Evolutionary conservation across 768 basidiomycete species (phyloP).

Genomic region (Tephrocybe sp.): DNA sequence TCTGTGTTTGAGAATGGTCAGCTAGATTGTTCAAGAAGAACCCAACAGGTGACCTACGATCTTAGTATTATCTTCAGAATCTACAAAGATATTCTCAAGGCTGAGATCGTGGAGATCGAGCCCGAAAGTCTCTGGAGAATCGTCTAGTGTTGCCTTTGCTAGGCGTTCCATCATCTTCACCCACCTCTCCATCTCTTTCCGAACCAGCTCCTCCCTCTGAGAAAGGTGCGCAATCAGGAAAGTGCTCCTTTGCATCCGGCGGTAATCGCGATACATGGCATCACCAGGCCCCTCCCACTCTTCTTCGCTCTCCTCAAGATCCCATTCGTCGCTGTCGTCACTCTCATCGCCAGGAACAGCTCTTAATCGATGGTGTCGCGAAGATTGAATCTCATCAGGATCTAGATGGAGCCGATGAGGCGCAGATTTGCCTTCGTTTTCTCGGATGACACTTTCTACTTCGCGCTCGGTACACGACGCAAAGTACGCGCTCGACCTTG

Average conservation of each 20-base stretch:
- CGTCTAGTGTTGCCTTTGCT: conserved; percentile 25
- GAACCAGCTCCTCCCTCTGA: conserved; percentile 59
- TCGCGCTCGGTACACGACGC: conserved; percentile 70
- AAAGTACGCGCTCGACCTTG: conserved; percentile 56
- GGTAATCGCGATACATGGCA: conserved; percentile 78
- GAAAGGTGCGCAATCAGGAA: conserved; percentile 72
- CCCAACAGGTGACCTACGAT: conserved; percentile 52
- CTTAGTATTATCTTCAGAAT: conserved; percentile 58
- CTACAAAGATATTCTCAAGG: conserved; percentile 82
- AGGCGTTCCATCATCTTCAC: conserved; percentile 63
- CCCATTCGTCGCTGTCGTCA: conserved; percentile 79
- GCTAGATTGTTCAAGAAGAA: not conserved
- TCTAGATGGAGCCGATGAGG: conserved; percentile 79
- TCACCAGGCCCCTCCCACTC: conserved; percentile 80
- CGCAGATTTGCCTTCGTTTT: conserved; percentile 75
- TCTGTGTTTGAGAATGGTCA: conserved; percentile 40
- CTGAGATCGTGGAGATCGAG: conserved; percentile 86
- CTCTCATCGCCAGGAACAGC: conserved; percentile 72
- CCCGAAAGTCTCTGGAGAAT: conserved; percentile 56
- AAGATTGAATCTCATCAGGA: conserved; percentile 70
- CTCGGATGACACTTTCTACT: conserved; percentile 65
- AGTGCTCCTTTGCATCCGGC: conserved; percentile 75
- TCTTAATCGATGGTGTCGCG: conserved; percentile 63
- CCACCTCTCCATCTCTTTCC: conserved; percentile 73
- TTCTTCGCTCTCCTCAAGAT: conserved; percentile 75